A percentile compares a stretch with the other conserved stretches of the same genome.
Conservation (phyloP, 352 stramenopile species). For the Peronospora belbahrii region DNA sequence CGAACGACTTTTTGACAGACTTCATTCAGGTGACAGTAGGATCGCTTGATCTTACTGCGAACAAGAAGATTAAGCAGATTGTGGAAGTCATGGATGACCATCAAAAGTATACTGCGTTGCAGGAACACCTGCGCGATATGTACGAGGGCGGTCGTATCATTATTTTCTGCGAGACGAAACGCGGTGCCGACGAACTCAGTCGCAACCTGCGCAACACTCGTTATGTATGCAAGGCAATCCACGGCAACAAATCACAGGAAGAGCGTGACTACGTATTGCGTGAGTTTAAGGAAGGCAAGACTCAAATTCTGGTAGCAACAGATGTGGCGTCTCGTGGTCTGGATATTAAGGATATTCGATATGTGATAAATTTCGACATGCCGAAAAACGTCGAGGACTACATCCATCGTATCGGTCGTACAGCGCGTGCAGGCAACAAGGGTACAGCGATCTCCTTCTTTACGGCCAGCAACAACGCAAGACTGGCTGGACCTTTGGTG, state of each 20-base stretch:
- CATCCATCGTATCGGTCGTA: slow-evolving; percentile 97
- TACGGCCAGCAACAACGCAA: slow-evolving; percentile 77
- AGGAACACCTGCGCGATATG: slow-evolving; percentile 71
- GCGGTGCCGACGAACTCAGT: slow-evolving; percentile 94
- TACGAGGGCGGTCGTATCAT: slow-evolving; percentile 92
- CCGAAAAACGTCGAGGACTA: slow-evolving; percentile 98
- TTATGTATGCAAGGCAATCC: slow-evolving; percentile 95
- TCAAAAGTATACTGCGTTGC: slow-evolving; percentile 92
- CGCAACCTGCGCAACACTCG: slow-evolving; percentile 89
- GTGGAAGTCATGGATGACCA: slow-evolving; percentile 95
- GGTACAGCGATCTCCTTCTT: slow-evolving; percentile 93
- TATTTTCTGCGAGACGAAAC: slow-evolving; percentile 99
- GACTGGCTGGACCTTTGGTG: slow-evolving; percentile 73
- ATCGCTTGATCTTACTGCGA: slow-evolving; percentile 94
- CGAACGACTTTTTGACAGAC: slow-evolving; percentile 95
- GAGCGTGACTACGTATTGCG: slow-evolving; percentile 96
- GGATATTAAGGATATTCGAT: slow-evolving; percentile 98
- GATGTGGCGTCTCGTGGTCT: slow-evolving; percentile 98
- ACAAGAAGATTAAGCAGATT: slow-evolving; percentile 97
- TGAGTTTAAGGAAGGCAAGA: slow-evolving; percentile 95
- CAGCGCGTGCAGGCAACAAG: slow-evolving; percentile 94
- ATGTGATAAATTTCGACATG: slow-evolving; percentile 99
- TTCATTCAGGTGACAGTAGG: slow-evolving; percentile 95
- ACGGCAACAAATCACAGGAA: slow-evolving; percentile 98
- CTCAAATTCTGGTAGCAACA: slow-evolving; percentile 95